A percentile compares a stretch with the other conserved stretches of the same genome.
Evolutionary conservation across 2,329 filamentous ascomycete species (phyloP).

Genomic region (Sporothrix luriei): DNA sequence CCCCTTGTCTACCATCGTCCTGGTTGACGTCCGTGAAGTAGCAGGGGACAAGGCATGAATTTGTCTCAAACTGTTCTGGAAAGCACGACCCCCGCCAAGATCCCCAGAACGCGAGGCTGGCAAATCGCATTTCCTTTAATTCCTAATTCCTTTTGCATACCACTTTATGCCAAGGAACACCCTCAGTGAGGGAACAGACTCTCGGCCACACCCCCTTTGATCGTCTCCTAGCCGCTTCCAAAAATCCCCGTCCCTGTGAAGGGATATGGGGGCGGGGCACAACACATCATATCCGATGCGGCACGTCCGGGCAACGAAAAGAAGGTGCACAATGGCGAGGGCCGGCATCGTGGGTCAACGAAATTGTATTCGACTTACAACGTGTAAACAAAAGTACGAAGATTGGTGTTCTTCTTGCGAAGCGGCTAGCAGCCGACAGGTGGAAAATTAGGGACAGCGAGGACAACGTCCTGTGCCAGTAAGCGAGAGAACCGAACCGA

Average conservation of each 20-base stretch:
- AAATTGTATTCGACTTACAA: background rate
- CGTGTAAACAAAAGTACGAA: slow-evolving; percentile 10
- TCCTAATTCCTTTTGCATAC: background rate
- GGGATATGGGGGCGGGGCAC: background rate
- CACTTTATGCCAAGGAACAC: background rate
- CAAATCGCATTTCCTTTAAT: background rate
- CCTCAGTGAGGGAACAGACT: background rate
- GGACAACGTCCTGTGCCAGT: background rate
- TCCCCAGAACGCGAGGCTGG: slow-evolving; percentile 10
- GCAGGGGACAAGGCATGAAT: slow-evolving; percentile 15
- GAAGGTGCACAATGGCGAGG: background rate
- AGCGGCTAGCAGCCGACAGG: slow-evolving; percentile 3
- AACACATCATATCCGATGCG: background rate
- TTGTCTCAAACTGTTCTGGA: slow-evolving; percentile 30
- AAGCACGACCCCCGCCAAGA: slow-evolving; percentile 25
- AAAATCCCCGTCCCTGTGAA: slow-evolving; percentile 22
- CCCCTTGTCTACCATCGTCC: slow-evolving; percentile 14
- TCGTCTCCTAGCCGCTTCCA: slow-evolving; percentile 24
- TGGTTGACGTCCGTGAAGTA: slow-evolving; percentile 11
- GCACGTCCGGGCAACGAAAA: background rate
- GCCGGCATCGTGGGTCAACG: background rate
- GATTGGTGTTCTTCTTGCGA: background rate
- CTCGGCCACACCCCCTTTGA: slow-evolving; percentile 10
- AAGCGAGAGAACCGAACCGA: background rate
- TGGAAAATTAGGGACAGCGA: background rate